Evolutionary conservation across 768 basidiomycete genomes (phyloP).

Genomic region (Neoboletus brunneissimus): DNA sequence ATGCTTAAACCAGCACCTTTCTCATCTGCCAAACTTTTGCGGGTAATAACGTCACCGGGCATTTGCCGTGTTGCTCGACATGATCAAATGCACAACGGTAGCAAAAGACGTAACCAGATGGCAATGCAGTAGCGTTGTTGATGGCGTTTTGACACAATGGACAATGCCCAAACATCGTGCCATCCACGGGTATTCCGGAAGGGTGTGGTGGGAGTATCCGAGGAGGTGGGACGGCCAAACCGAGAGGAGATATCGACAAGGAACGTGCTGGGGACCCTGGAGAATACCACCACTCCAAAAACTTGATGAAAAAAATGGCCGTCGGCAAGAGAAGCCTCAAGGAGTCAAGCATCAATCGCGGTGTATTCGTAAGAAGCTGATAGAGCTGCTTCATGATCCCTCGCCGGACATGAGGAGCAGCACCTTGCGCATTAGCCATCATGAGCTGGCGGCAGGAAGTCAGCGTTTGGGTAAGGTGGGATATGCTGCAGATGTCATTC

Average conservation of each 20-base stretch:
- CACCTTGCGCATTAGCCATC: slow-evolving; percentile 14
- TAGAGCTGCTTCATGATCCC: slow-evolving; percentile 45
- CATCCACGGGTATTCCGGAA: slow-evolving; percentile 62
- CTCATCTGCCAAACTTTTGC: slow-evolving; percentile 78
- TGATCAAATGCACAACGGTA: slow-evolving; percentile 88
- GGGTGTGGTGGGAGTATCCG: slow-evolving; percentile 73
- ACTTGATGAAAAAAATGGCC: slow-evolving; percentile 93
- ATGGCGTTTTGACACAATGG: slow-evolving; percentile 72
- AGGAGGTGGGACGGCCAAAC: slow-evolving; percentile 75
- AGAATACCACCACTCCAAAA: slow-evolving; percentile 99
- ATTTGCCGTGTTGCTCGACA: slow-evolving; percentile 71
- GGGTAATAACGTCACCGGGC: slow-evolving; percentile 84
- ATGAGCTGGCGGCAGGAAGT: slow-evolving; percentile 14
- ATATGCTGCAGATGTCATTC: slow-evolving; percentile 26
- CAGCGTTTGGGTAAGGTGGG: neutral
- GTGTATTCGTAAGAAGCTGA: slow-evolving; percentile 49
- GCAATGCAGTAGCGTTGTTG: slow-evolving; percentile 84
- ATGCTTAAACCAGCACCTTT: slow-evolving; percentile 71
- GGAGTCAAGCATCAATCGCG: slow-evolving; percentile 70
- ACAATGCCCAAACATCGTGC: slow-evolving; percentile 72
- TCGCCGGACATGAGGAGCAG: slow-evolving; percentile 24
- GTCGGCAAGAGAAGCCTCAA: slow-evolving; percentile 77
- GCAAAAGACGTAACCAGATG: slow-evolving; percentile 94
- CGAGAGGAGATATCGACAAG: slow-evolving; percentile 58
- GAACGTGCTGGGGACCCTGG: slow-evolving; percentile 82